Conservation (phyloP, 768 basidiomycete genomes). For the Leccinellum luteum region DNA sequence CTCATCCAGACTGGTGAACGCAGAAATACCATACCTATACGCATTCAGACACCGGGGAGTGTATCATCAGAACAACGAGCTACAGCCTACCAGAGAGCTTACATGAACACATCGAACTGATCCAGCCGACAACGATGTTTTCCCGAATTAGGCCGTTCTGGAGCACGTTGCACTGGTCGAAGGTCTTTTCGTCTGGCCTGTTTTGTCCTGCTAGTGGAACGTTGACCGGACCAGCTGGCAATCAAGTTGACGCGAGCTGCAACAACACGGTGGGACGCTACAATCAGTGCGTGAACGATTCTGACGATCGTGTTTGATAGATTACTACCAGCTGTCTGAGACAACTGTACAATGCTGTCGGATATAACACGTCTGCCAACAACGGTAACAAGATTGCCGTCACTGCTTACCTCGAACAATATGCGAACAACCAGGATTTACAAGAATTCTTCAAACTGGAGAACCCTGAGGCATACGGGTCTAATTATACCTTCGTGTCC, state of each 20-base stretch:
- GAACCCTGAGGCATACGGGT: constrained; percentile 46
- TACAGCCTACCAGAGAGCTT: constrained; percentile 65
- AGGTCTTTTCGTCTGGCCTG: constrained; percentile 1
- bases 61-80: constrained; percentile 58
- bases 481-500: constrained; percentile 51
- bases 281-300: not conserved
- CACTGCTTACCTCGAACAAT: constrained; percentile 54
- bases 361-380: constrained; percentile 42
- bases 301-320: constrained; percentile 1
- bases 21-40: constrained; percentile 66
- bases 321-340: constrained; percentile 54
- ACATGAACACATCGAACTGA: constrained; percentile 58
- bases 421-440: constrained; percentile 51
- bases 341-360: constrained; percentile 53
- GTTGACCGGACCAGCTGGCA: constrained; percentile 33
- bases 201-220: constrained; percentile 2
- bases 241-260: constrained; percentile 47
- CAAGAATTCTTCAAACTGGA: constrained; percentile 49
- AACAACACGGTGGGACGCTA: constrained; percentile 30
- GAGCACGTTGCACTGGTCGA: constrained; percentile 38
- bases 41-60: constrained; percentile 50
- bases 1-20: not conserved
- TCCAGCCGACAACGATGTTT: constrained; percentile 75
- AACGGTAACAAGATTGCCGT: constrained; percentile 52
- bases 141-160: constrained; percentile 42